Base-by-base conservation (phyloP, 257 asterid genomes). In the Primulina huaijiensis region DNA sequence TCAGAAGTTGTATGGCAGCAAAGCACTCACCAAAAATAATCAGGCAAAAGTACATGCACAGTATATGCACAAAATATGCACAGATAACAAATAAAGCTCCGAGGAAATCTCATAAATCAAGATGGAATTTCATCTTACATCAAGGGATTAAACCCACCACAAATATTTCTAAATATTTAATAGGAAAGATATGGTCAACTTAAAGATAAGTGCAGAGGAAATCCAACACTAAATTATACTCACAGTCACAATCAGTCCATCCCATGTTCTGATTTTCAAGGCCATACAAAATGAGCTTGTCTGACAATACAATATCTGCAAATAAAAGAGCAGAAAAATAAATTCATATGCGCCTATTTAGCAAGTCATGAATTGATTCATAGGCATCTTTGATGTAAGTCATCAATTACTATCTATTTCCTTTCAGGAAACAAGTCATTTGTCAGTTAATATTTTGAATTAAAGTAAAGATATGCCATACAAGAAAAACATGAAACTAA, bases 281-380 rank as follows among this genome's bases (percentile, higher is more conserved):
- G 83, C 90, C 95, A 71, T 92, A 92, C 57, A 81, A 59, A 29
- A 90, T 88, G 64, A 92, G 96, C 92, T 88, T 92, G 87, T 90
- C 84, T 16, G 95, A 64, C 58, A 92, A 72, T 46, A 85, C 95
- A 72, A 87, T 80, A 82, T 92, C 97, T 90, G 97, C 86, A 81
- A 63, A 38, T 9, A 43, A 43, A 0, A 21, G 67, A 20, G 60
- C 33, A 52, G 31, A 57, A 14, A 33, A 58, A 62, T 0, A 43
- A 17, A 17, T 43, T 56, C 2, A 35, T 40, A 46, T 29, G 2
- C 11, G 9, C 10, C 17, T 27, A 3, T 67, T 74, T 16, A 38
- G 50, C 23, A 43, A 66, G 73, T n/a, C 23, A 62, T 61, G 20
- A 8, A 17, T 40, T 58, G 16, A n/a, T 21, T 58, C 7, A 37